phyloP scores from a whole-genome alignment of 768 basidiomycete species.

The Termitomyces sp. region DNA sequence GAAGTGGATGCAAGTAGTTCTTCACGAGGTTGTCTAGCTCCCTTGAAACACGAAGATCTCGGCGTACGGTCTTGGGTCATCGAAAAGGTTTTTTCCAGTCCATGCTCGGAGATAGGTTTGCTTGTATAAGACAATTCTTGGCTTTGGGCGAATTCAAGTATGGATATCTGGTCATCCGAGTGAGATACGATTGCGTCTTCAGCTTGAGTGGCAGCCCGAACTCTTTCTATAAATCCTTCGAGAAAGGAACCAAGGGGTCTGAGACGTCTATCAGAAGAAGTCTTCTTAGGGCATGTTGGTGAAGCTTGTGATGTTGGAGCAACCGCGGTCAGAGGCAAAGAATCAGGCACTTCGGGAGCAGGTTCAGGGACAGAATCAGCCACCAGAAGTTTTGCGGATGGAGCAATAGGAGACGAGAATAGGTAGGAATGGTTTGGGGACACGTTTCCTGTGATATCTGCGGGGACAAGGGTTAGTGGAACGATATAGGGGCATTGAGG shows the following conservation, averaged over 20 bases:
- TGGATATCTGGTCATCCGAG: background rate
- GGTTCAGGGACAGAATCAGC: background rate
- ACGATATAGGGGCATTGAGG: background rate
- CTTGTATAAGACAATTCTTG: background rate
- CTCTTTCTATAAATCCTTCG: conserved; percentile 28
- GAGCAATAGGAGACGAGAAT: background rate
- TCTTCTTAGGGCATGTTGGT: background rate
- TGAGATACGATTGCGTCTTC: background rate
- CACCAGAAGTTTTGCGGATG: background rate
- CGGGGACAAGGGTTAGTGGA: background rate
- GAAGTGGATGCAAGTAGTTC: background rate
- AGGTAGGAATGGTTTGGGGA: background rate
- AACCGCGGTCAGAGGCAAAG: background rate
- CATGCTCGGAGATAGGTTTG: background rate
- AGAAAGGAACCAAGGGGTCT: conserved; percentile 30
- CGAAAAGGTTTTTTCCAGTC: background rate
- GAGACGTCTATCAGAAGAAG: conserved; percentile 14
- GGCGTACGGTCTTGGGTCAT: background rate
- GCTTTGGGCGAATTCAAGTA: background rate
- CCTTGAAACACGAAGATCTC: background rate
- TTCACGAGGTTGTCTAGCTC: background rate
- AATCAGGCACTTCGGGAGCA: background rate
- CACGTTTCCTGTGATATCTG: background rate
- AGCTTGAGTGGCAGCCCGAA: conserved; percentile 21
- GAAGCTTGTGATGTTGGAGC: background rate